These are phyloP conservation scores for Penicillium paradoxum DNA, from an alignment of 495 filamentous ascomycete genomes.

Conservation along the genomic window DNA sequence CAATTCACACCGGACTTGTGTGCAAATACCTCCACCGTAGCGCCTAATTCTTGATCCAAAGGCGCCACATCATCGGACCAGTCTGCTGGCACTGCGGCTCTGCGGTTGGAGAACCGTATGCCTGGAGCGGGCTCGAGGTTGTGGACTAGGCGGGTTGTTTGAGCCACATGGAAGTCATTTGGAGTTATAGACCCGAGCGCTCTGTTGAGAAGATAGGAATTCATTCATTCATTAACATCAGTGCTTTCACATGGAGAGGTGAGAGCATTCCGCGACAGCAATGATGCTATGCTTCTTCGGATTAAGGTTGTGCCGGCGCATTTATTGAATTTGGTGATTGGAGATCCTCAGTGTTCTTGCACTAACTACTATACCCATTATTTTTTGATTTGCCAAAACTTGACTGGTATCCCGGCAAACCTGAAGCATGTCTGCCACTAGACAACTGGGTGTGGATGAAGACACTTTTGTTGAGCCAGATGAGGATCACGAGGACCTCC, in stretches of 20 bases:
- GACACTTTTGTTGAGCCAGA: slow-evolving; percentile 18
- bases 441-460: slow-evolving; percentile 19
- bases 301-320: slow-evolving; percentile 25
- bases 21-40: slow-evolving; percentile 45
- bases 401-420: slow-evolving; percentile 4
- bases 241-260: not conserved
- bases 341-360: not conserved
- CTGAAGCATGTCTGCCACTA: slow-evolving; percentile 20
- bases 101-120: slow-evolving; percentile 62
- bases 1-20: slow-evolving; percentile 74
- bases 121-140: slow-evolving; percentile 57
- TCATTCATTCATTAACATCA: slow-evolving; percentile 60
- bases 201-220: slow-evolving; percentile 69
- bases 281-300: slow-evolving; percentile 20
- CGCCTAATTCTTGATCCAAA: slow-evolving; percentile 16
- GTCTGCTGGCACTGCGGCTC: slow-evolving; percentile 26
- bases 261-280: not conserved
- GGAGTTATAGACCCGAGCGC: slow-evolving; percentile 59
- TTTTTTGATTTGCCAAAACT: not conserved
- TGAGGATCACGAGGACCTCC: not conserved
- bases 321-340: slow-evolving; percentile 1
- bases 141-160: slow-evolving; percentile 56
- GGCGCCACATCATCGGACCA: slow-evolving; percentile 8
- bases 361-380: not conserved
- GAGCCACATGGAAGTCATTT: slow-evolving; percentile 55